A percentile compares a stretch with the other conserved stretches of the same genome.
Evolutionary conservation across 1,284 basidiomycete species (phyloP).

Genomic region (Abortiporus biennis): DNA sequence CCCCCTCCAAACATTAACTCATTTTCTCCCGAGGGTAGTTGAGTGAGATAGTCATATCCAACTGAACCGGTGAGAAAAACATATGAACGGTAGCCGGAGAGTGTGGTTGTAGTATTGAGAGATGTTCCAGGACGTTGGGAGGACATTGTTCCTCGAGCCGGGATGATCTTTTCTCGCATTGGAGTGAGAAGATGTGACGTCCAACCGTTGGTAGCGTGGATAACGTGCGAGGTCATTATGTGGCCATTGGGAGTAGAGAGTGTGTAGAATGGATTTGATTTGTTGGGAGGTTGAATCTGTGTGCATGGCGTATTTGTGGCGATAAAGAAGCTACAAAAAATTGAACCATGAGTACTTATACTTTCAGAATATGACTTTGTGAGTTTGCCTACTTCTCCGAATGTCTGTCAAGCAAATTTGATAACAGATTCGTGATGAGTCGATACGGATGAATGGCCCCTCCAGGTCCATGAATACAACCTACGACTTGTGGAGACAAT

Average conservation of each 20-base stretch:
- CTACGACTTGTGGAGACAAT: constrained; percentile 28
- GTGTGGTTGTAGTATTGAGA: constrained; percentile 22
- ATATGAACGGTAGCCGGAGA: constrained; percentile 41
- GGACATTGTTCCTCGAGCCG: constrained; percentile 58
- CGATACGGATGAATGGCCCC: constrained; percentile 43
- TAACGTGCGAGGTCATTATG: constrained; percentile 50
- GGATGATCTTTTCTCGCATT: constrained; percentile 41
- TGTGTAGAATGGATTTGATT: constrained; percentile 26
- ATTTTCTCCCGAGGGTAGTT: constrained; percentile 41
- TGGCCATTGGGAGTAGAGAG: constrained; percentile 47
- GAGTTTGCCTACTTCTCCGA: constrained; percentile 26
- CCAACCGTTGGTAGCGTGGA: constrained; percentile 81
- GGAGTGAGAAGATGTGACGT: constrained; percentile 52
- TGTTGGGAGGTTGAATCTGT: constrained; percentile 23
- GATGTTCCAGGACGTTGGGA: constrained; percentile 49
- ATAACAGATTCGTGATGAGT: constrained; percentile 36
- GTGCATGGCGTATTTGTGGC: constrained; percentile 36
- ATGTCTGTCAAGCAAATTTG: constrained; percentile 30
- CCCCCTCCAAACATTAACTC: constrained; percentile 64
- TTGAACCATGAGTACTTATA: neutral
- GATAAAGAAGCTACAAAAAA: constrained; percentile 29
- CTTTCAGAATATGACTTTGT: neutral
- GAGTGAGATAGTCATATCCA: constrained; percentile 69
- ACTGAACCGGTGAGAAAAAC: constrained; percentile 45
- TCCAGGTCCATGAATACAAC: constrained; percentile 33